A percentile compares a stretch with the other conserved stretches of the same genome.
phyloP scores from a whole-genome alignment of 129 eudicot genomes.

The sunflower (Helianthus annuus) region DNA sequence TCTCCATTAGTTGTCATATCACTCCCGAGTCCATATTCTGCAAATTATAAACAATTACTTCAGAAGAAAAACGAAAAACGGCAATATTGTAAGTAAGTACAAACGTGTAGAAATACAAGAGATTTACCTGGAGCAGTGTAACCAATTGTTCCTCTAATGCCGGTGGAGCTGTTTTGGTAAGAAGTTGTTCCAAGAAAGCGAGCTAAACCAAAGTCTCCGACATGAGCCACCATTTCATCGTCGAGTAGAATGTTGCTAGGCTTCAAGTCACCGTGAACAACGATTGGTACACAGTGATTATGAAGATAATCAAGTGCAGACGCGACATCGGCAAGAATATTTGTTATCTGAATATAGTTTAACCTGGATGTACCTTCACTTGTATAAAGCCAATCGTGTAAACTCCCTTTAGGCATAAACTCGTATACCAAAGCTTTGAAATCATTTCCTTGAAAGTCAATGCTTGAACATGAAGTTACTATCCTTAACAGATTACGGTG shows the following conservation, averaged over 20 bases:
- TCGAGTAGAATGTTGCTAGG: constrained; percentile 14
- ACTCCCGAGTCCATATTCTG: constrained; percentile 23
- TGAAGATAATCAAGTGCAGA: constrained; percentile 22
- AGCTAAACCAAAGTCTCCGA: constrained; percentile 17
- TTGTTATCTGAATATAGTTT: constrained; percentile 5
- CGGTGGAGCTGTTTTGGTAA: not conserved
- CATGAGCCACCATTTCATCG: constrained; percentile 9
- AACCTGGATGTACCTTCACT: not conserved
- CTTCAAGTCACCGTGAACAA: constrained; percentile 16
- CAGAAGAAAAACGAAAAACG: not conserved
- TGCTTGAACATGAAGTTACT: constrained; percentile 30
- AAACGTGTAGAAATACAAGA: not conserved
- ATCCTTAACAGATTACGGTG: constrained; percentile 35
- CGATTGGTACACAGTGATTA: not conserved
- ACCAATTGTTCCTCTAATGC: constrained; percentile 11
- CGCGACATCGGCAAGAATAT: constrained; percentile 7
- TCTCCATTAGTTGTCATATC: constrained; percentile 22
- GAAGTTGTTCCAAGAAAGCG: constrained; percentile 2
- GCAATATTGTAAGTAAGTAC: not conserved
- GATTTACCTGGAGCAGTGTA: constrained; percentile 13
- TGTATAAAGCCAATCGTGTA: constrained; percentile 17
- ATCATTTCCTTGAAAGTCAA: constrained; percentile 11
- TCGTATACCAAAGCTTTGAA: constrained; percentile 20
- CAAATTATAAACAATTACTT: not conserved
- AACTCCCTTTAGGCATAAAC: constrained; percentile 17